Percentiles rank a stretch among this genome's conserved stretches.
Evolutionary conservation across 177 flowering plant genomes (phyloP).

Genomic region (Vitis hybrid): DNA sequence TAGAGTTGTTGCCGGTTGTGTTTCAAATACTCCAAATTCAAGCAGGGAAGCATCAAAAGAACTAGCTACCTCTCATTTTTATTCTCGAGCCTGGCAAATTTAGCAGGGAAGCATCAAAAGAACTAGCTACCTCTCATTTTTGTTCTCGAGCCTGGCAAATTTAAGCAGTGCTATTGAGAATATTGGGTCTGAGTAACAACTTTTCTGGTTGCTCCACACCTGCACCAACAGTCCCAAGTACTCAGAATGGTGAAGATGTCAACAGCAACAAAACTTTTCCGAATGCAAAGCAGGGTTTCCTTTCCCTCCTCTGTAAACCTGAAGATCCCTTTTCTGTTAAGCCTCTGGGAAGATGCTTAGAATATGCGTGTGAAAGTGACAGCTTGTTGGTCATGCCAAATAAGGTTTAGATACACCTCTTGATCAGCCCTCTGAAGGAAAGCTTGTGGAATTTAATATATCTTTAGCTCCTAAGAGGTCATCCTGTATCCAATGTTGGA

Average conservation of each 20-base stretch:
- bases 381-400: no score
- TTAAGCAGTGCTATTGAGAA: no score
- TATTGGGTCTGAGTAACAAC: neutral
- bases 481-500: constrained; percentile 73
- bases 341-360: constrained; percentile 39
- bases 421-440: constrained; percentile 46
- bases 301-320: constrained; percentile 12
- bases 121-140: constrained; percentile 15
- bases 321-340: constrained; percentile 14
- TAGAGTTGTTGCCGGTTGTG: constrained; percentile 50
- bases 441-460: constrained; percentile 56
- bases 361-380: constrained; percentile 27
- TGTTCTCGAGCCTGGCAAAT: constrained; percentile 63
- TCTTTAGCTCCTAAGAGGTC: constrained; percentile 90
- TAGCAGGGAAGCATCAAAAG: constrained; percentile 20
- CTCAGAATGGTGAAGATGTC: constrained; percentile 6
- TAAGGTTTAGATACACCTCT: constrained; percentile 52
- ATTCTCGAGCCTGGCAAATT: constrained; percentile 62
- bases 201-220: neutral
- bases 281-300: constrained; percentile 16
- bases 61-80: constrained; percentile 14
- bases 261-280: constrained; percentile 4
- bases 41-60: constrained; percentile 23
- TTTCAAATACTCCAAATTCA: constrained; percentile 13
- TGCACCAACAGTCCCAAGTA: neutral